Evolutionary conservation across 345 rosid species (phyloP), one percentile per base, ranked within the genome.

Genomic region (Abelmoschus esculentus): DNA sequence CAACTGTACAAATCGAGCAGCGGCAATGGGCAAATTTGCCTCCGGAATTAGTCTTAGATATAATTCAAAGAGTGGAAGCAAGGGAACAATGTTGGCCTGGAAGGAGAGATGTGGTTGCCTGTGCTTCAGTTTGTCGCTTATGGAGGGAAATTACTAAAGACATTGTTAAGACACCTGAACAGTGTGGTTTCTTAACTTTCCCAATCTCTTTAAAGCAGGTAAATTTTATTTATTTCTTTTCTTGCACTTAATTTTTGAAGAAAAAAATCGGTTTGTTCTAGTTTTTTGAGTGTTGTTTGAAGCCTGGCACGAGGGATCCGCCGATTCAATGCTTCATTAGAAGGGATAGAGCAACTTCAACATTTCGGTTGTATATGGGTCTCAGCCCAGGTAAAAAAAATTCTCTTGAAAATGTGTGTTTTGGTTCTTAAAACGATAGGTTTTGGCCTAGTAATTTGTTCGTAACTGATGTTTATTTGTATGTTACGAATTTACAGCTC

Each of bases 311-410:
- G 31, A 84, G 91, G 81, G 95, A 88, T 59, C 71, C 80, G 79
- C 90, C 92, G 1, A 87, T 91, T 74, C 96, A 93, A 63, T 93
- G 98, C 83, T 93, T 79, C 79, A 88, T 93, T 18, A 84, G 74
- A 83, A 88, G 98, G 77, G 96, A 91, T 58, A 81, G 91, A 72
- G 80, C 86, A 10, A 82, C 87, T 60, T 86, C 91, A 2, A 85
- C 90, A 5, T 93, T 69, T 77, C 87, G 78, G 53, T 76, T 93
- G 46, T 91, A 85, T 80, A 89, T 86, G 55, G 95, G 98, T 70
- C 76, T 89, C 73, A 86, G 90, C 73, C 98, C 98, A 64, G 91
- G 98, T 93, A 84, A n/a, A n/a, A n/a, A n/a, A n/a, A n/a, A n/a
- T n/a, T n/a, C 1, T 22, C 6, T 47, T 8, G 53, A 49, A 49